These are phyloP conservation scores for Daldinia vernicosa DNA, from an alignment of 495 filamentous ascomycete species.

Conservation along the genomic window DNA sequence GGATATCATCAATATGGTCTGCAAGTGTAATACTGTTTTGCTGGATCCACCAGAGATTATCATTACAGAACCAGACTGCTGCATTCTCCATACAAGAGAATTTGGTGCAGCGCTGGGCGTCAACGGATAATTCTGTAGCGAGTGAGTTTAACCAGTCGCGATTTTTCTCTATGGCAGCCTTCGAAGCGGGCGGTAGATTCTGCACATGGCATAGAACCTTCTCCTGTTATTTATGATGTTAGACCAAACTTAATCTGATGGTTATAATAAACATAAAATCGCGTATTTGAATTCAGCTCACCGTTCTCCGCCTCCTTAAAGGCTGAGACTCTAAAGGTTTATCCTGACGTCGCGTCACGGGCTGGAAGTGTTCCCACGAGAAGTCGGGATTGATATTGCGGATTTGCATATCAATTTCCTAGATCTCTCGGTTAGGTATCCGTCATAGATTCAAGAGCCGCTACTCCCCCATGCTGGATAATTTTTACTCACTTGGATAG, in stretches of 20 bases:
- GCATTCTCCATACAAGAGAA: conserved; percentile 2
- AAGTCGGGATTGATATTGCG: conserved; percentile 14
- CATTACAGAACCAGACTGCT: conserved; percentile 28
- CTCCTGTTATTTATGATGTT: conserved; percentile 1
- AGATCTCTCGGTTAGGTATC: not conserved
- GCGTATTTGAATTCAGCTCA: not conserved
- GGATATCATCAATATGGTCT: not conserved
- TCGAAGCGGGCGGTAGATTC: conserved; percentile 6
- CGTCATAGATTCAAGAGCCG: not conserved
- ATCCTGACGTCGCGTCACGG: not conserved
- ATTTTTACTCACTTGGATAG: not conserved
- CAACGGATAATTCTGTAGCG: not conserved
- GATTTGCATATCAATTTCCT: conserved; percentile 25
- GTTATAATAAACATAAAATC: not conserved
- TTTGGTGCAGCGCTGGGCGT: conserved; percentile 8
- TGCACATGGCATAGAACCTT: conserved; percentile 20
- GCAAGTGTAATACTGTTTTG: conserved; percentile 11
- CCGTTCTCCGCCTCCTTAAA: not conserved
- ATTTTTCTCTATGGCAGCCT: not conserved
- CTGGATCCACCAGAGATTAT: conserved; percentile 15
- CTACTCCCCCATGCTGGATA: not conserved
- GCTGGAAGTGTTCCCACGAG: conserved; percentile 8
- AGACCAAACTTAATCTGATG: not conserved
- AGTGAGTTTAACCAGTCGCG: conserved; percentile 2
- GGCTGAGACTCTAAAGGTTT: no score